Conservation (phyloP, 2,329 filamentous ascomycete genomes). For the Botrytis fabae region DNA sequence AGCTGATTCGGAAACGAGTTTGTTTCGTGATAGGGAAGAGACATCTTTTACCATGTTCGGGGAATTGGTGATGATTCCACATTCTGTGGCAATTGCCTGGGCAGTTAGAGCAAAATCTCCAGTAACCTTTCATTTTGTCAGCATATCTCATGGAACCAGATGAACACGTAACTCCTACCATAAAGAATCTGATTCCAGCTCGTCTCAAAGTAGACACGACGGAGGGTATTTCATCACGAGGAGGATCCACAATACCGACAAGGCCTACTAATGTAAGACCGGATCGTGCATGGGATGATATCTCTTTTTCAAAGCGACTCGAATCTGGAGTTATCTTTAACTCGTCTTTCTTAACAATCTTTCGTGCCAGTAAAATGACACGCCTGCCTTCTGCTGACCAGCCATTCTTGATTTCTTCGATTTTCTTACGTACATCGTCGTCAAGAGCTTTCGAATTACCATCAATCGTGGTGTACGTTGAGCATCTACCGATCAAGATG, state of each 20-base stretch:
- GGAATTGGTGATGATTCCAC: slow-evolving; percentile 61
- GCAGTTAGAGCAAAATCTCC: slow-evolving; percentile 75
- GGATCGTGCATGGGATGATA: slow-evolving; percentile 50
- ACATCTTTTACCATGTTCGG: slow-evolving; percentile 27
- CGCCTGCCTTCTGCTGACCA: slow-evolving; percentile 68
- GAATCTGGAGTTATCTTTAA: slow-evolving; percentile 23
- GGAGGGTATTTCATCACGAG: slow-evolving; percentile 55
- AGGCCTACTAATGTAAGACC: slow-evolving; percentile 54
- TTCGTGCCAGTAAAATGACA: slow-evolving; percentile 65
- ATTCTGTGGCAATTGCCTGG: slow-evolving; percentile 67
- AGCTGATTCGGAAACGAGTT: not conserved
- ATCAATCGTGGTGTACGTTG: slow-evolving; percentile 54
- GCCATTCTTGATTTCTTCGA: slow-evolving; percentile 61
- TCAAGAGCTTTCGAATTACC: slow-evolving; percentile 55
- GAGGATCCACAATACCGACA: slow-evolving; percentile 58
- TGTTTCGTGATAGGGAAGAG: slow-evolving; percentile 11
- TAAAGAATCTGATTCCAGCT: slow-evolving; percentile 71
- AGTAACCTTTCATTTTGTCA: slow-evolving; percentile 46
- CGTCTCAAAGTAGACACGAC: slow-evolving; percentile 60
- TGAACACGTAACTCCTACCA: slow-evolving; percentile 48
- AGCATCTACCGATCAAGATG: slow-evolving; percentile 64
- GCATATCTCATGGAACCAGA: not conserved
- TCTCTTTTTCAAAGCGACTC: slow-evolving; percentile 54
- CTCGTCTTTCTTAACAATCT: slow-evolving; percentile 39
- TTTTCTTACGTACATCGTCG: slow-evolving; percentile 44